Evolutionary conservation across 305 asterid genomes (phyloP).

Genomic region (Rubia peregrina): DNA sequence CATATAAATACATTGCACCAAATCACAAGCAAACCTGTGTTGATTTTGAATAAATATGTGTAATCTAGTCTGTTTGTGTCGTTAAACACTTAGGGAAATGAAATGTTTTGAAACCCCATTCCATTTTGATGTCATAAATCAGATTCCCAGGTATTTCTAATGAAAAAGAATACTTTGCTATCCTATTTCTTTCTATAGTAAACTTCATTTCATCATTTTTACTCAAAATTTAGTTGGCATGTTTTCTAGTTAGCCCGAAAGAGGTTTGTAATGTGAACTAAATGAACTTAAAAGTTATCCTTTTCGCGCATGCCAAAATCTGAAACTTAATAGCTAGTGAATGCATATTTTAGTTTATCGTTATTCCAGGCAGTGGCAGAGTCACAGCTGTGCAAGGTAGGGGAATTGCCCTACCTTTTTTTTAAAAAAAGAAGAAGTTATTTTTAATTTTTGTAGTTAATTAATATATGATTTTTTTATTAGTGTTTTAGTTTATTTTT

Average conservation of each 20-base stretch:
- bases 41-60: background rate
- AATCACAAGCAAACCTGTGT: background rate
- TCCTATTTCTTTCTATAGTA: background rate
- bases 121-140: background rate
- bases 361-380: too few relatives aligned
- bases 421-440: too few relatives aligned
- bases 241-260: background rate
- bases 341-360: background rate
- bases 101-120: background rate
- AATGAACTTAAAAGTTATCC: slow-evolving; percentile 3
- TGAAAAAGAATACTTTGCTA: background rate
- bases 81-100: background rate
- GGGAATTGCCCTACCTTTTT: too few relatives aligned
- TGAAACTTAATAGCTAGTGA: background rate
- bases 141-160: too few relatives aligned
- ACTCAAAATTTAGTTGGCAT: slow-evolving; percentile 3
- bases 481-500: too few relatives aligned
- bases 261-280: background rate
- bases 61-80: background rate
- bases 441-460: too few relatives aligned
- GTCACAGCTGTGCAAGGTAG: too few relatives aligned
- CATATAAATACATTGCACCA: background rate
- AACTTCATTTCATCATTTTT: background rate
- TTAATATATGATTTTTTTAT: too few relatives aligned
- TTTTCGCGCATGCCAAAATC: background rate